Evolutionary conservation across 345 rosid genomes (phyloP).

Genomic region (Heritiera fomes): DNA sequence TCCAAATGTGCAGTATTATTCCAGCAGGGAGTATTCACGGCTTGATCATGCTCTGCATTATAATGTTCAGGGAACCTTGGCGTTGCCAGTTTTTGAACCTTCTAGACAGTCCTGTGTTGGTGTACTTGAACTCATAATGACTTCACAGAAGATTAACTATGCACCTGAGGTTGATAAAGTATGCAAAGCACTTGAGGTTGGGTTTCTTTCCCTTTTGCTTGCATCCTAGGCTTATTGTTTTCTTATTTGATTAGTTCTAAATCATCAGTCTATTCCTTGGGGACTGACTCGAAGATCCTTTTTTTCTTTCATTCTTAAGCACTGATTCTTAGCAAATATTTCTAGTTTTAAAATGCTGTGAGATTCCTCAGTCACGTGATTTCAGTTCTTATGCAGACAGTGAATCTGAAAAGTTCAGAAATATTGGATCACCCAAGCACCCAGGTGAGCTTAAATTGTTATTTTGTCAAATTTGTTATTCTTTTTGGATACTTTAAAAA

Average conservation of each 20-base stretch:
- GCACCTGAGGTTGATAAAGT: conserved; percentile 95
- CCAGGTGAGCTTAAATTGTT: conserved; percentile 56
- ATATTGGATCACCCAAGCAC: conserved; percentile 67
- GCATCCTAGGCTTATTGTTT: neutral
- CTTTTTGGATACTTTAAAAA: conserved; percentile 33
- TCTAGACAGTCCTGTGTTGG: conserved; percentile 77
- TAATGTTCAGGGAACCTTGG: conserved; percentile 79
- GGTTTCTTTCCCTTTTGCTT: conserved; percentile 30
- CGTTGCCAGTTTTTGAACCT: conserved; percentile 86
- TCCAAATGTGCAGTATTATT: conserved; percentile 84
- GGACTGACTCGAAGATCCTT: neutral
- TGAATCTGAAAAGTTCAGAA: conserved; percentile 80
- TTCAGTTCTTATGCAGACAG: conserved; percentile 70
- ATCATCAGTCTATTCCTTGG: neutral
- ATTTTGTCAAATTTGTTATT: conserved; percentile 20
- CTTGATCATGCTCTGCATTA: conserved; percentile 68
- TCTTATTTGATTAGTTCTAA: neutral
- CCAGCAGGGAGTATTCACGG: conserved; percentile 67
- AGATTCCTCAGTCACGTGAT: conserved; percentile 38
- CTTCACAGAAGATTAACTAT: conserved; percentile 76
- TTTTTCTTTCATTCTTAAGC: neutral
- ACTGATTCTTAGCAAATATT: neutral
- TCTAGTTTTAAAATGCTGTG: neutral
- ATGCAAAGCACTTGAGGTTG: conserved; percentile 97
- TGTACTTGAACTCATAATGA: conserved; percentile 85